Percentiles rank a stretch among this genome's conserved stretches.
Evolutionary conservation across 768 basidiomycete species (phyloP).

Genomic region (Myochromella boudieri): DNA sequence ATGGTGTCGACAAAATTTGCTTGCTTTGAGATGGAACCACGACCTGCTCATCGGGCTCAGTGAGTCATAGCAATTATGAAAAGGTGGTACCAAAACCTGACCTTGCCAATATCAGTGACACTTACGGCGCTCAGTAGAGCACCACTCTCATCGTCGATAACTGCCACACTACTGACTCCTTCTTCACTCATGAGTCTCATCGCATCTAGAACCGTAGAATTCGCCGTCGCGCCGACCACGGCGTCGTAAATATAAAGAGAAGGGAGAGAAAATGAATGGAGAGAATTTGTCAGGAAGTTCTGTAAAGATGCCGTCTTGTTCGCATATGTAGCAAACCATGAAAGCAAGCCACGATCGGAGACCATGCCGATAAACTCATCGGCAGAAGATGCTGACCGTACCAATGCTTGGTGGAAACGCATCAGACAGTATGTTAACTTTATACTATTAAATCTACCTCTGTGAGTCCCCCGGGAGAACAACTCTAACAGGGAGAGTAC

Average conservation of each 20-base stretch:
- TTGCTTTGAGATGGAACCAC: conserved; percentile 83
- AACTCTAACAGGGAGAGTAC: conserved; percentile 60
- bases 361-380: conserved; percentile 65
- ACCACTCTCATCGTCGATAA: conserved; percentile 65
- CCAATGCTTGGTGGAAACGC: conserved; percentile 42
- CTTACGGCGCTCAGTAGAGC: conserved; percentile 73
- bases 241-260: conserved; percentile 62
- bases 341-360: conserved; percentile 69
- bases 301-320: conserved; percentile 44
- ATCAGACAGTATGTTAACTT: background rate
- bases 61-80: background rate
- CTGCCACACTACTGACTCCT: conserved; percentile 82
- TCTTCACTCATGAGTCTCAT: conserved; percentile 87
- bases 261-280: conserved; percentile 57
- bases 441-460: conserved; percentile 41
- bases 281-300: conserved; percentile 51
- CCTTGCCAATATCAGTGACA: conserved; percentile 82
- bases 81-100: conserved; percentile 22
- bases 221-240: conserved; percentile 63
- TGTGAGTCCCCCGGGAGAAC: conserved; percentile 72
- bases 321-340: conserved; percentile 64
- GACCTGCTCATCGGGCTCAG: conserved; percentile 39
- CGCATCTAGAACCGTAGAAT: conserved; percentile 68
- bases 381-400: conserved; percentile 45
- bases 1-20: conserved; percentile 65